These are phyloP conservation scores for Lecanoromycetidae sp. DNA, from an alignment of 2,329 filamentous ascomycete genomes.

Conservation along the genomic window DNA sequence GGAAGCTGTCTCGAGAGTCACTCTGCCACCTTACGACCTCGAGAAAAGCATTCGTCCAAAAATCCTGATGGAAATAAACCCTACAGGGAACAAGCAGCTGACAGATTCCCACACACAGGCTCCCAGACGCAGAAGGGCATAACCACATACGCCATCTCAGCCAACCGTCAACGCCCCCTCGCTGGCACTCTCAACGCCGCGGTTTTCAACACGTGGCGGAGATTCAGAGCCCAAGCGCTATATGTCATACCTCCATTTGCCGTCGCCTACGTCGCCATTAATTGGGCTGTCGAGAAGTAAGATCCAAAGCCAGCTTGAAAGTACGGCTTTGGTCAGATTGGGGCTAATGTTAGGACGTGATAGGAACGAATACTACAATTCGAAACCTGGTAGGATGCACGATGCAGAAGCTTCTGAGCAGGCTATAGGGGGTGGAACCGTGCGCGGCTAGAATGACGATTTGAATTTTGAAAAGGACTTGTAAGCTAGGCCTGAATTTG, in stretches of 20 bases:
- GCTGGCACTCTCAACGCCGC: constrained; percentile 67
- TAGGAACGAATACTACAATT: constrained; percentile 41
- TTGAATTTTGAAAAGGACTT: not conserved
- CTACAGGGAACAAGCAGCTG: constrained; percentile 3
- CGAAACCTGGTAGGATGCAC: constrained; percentile 31
- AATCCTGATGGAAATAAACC: too few relatives aligned
- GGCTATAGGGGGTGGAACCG: constrained; percentile 16
- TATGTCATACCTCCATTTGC: constrained; percentile 75
- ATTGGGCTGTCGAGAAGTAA: constrained; percentile 87
- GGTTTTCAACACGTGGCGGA: constrained; percentile 90
- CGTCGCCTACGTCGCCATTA: constrained; percentile 67
- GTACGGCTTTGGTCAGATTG: not conserved
- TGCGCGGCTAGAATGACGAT: constrained; percentile 10
- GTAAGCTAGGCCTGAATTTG: not conserved
- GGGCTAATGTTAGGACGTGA: not conserved
- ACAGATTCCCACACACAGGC: constrained; percentile 24
- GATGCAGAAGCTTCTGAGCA: constrained; percentile 9
- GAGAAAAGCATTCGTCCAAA: too few relatives aligned
- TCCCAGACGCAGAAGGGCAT: constrained; percentile 48
- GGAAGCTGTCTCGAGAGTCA: too few relatives aligned
- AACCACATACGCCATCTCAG: constrained; percentile 60
- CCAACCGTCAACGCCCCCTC: constrained; percentile 81
- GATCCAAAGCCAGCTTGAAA: constrained; percentile 21
- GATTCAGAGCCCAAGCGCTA: constrained; percentile 73
- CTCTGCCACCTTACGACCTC: too few relatives aligned